These are phyloP conservation scores for Capniomyces stellatus DNA, from an alignment of 371 early-diverging fungal species.

Conservation along the genomic window DNA sequence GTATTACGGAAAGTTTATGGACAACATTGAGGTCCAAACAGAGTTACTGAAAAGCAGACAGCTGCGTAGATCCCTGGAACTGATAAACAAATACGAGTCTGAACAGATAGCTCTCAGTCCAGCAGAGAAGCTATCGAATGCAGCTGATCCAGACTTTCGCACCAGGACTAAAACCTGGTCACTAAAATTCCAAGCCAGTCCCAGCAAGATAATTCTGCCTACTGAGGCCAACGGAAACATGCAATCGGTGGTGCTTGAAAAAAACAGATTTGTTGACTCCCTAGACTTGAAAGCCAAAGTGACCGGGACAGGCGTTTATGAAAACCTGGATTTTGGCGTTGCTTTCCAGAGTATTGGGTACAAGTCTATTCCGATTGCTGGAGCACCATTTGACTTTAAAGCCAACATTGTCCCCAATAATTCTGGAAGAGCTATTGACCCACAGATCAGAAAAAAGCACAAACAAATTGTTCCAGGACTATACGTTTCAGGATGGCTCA, in stretches of 20 bases:
- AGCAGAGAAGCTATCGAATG: neutral
- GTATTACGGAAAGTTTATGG: conserved; percentile 29
- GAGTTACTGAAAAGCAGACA: conserved; percentile 37
- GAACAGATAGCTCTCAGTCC: neutral
- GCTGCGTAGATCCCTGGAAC: conserved; percentile 53
- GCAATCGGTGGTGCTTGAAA: conserved; percentile 36
- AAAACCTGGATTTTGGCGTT: conserved; percentile 37
- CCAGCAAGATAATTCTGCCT: conserved; percentile 14
- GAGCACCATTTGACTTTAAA: conserved; percentile 55
- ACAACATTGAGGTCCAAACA: conserved; percentile 13
- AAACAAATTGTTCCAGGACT: conserved; percentile 30
- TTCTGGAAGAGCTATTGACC: conserved; percentile 49
- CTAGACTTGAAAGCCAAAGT: conserved; percentile 27
- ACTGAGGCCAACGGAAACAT: neutral
- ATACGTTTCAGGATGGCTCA: conserved; percentile 88
- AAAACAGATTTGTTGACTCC: conserved; percentile 47
- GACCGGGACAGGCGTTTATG: conserved; percentile 34
- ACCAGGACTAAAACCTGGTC: conserved; percentile 36
- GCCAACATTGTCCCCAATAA: conserved; percentile 56
- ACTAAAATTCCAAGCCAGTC: conserved; percentile 55
- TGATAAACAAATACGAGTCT: conserved; percentile 38
- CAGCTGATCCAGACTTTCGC: neutral
- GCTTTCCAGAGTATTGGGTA: conserved; percentile 79
- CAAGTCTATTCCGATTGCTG: conserved; percentile 43
- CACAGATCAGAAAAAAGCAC: neutral